Conservation (phyloP, 306 rosid species). For the Quercus wislizeni region DNA sequence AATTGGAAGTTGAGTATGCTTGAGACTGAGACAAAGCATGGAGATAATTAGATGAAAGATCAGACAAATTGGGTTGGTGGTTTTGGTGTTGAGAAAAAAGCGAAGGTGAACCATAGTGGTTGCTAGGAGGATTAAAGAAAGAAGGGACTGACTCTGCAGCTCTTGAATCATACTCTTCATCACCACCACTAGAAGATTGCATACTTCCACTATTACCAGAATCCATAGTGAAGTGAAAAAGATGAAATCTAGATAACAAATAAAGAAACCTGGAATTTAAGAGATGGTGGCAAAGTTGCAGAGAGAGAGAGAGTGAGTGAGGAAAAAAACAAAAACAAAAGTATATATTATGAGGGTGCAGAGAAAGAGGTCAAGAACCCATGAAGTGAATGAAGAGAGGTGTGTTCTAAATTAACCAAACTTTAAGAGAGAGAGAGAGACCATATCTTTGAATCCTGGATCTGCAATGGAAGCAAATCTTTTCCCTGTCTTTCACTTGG, state of each 20-base stretch:
- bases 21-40: constrained; percentile 45
- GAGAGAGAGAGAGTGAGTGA: neutral
- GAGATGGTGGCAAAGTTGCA: neutral
- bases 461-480: constrained; percentile 56
- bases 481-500: constrained; percentile 57
- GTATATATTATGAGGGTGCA: constrained; percentile 6
- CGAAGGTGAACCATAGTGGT: constrained; percentile 24
- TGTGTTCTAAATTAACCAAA: neutral
- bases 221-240: constrained; percentile 50
- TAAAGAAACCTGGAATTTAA: constrained; percentile 16
- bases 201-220: constrained; percentile 82
- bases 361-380: constrained; percentile 4
- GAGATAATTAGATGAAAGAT: constrained; percentile 46
- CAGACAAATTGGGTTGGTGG: constrained; percentile 38
- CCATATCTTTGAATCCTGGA: constrained; percentile 44
- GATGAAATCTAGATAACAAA: neutral
- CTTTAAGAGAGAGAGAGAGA: neutral
- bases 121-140: constrained; percentile 30
- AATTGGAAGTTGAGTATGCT: constrained; percentile 34
- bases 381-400: constrained; percentile 6
- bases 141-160: constrained; percentile 24
- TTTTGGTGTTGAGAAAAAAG: constrained; percentile 35
- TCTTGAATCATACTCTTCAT: constrained; percentile 72
- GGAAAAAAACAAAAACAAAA: neutral
- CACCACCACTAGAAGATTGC: constrained; percentile 85